These are phyloP conservation scores for Annulohypoxylon moriforme DNA, from an alignment of 495 filamentous ascomycete species.

Conservation along the genomic window DNA sequence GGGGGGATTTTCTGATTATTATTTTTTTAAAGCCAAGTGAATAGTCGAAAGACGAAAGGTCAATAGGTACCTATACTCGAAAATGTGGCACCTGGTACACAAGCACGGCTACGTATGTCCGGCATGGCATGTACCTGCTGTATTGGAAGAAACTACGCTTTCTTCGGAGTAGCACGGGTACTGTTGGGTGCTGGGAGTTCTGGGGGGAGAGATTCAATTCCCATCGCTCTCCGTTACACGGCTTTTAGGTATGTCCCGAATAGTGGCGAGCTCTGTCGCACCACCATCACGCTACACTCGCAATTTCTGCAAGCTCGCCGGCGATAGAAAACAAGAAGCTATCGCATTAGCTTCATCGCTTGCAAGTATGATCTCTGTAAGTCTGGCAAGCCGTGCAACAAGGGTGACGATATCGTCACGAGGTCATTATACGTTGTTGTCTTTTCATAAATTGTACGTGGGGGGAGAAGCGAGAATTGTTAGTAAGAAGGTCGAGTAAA, in stretches of 20 bases:
- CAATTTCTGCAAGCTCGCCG: constrained; percentile 20
- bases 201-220: constrained; percentile 18
- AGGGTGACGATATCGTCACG: constrained; percentile 17
- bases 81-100: constrained; percentile 29
- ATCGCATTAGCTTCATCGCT: constrained; percentile 26
- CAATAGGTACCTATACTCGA: background rate
- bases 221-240: constrained; percentile 32
- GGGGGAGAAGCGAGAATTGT: background rate
- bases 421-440: constrained; percentile 12
- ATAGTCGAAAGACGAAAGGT: constrained; percentile 18
- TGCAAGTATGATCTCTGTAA: constrained; percentile 1
- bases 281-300: constrained; percentile 41
- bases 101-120: constrained; percentile 30
- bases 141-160: constrained; percentile 27
- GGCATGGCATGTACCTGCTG: constrained; percentile 35
- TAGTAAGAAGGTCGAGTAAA: constrained; percentile 11
- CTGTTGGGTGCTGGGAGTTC: constrained; percentile 5
- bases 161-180: constrained; percentile 32
- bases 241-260: constrained; percentile 30
- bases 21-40: background rate
- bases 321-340: constrained; percentile 24
- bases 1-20: constrained; percentile 21
- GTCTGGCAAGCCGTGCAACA: constrained; percentile 12
- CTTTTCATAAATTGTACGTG: constrained; percentile 15
- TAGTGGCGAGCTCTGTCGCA: constrained; percentile 40